Conservation (phyloP, 306 rosid genomes). For the Datisca glomerata region DNA sequence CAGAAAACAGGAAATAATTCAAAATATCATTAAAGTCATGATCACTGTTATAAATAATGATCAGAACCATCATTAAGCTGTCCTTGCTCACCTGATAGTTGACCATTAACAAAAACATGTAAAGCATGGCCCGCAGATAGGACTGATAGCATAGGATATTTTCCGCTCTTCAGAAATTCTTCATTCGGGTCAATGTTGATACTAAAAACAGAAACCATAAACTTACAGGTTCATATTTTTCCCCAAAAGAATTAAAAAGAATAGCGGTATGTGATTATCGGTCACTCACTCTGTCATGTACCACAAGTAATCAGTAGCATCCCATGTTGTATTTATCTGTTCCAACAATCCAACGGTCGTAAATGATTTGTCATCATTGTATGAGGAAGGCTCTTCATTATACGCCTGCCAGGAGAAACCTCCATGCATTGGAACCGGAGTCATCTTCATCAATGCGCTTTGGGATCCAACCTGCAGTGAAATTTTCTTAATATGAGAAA, state of each 20-base stretch:
- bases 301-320: conserved; percentile 89
- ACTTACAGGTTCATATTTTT: too few relatives aligned
- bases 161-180: conserved; percentile 52
- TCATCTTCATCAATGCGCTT: conserved; percentile 77
- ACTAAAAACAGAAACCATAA: conserved; percentile 16
- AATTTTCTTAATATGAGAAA: not conserved
- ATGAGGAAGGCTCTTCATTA: conserved; percentile 64
- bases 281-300: conserved; percentile 93
- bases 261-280: not conserved
- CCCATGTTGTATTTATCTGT: conserved; percentile 92
- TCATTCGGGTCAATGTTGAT: conserved; percentile 55
- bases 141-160: conserved; percentile 49
- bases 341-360: conserved; percentile 70
- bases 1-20: not conserved
- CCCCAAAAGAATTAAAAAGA: not conserved
- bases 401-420: conserved; percentile 81
- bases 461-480: conserved; percentile 67
- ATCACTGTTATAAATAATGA: not conserved
- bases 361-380: conserved; percentile 62
- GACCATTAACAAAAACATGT: conserved; percentile 71
- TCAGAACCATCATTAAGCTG: not conserved
- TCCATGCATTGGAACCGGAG: conserved; percentile 72
- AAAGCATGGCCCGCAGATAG: conserved; percentile 86
- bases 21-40: not conserved
- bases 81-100: conserved; percentile 62